Base-by-base conservation (phyloP, 2,329 filamentous ascomycete species). In the Colletotrichum gigasporum region DNA sequence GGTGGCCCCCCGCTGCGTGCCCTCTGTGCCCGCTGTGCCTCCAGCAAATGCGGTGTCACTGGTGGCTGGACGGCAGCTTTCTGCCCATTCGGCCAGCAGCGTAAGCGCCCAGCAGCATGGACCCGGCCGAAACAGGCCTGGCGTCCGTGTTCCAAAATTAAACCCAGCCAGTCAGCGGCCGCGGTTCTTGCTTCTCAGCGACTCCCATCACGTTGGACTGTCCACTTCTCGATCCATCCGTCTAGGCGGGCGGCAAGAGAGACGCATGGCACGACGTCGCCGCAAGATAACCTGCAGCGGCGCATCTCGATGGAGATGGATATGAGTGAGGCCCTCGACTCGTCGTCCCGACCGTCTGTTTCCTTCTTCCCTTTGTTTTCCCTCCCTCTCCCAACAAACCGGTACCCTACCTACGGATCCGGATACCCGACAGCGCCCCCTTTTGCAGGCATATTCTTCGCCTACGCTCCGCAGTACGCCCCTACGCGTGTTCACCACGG, bases 71-170 rank as follows among this genome's bases (percentile, higher is more conserved):
- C 53, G 35, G 30, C 59, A 39, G 16, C 45, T 45, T 45, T 12
- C 30, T 37, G 59, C 14, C 28, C 20, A n/a, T 48, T 9, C 41
- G 16, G 34, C 20, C 44, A 41, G 24, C 44, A n/a, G 47, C 60
- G 41, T 63, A 66, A 66, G 64, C 64, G 64, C 64, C 64, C 64
- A 48, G 47, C 50, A 54, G 26, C 48, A 59, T 58, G 47, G 53
- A 22, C 42, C 48, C 50, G 50, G 28, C 64, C 60, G 41, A 47
- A 59, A 64, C 28, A 18, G 60, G 60, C 30, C 47, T 66, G 50
- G 64, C 53, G 60, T 44, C 60, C 48, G 42, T 50, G 60, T 45
- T 59, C 60, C 64, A 64, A 54, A 57, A 55, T 63, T 52, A 44
- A 37, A 41, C 22, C 30, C 44, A 34, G 50, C 64, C 64, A 66